These are phyloP conservation scores for Fusarium napiforme DNA, from an alignment of 2,329 filamentous ascomycete species.

Conservation along the genomic window DNA sequence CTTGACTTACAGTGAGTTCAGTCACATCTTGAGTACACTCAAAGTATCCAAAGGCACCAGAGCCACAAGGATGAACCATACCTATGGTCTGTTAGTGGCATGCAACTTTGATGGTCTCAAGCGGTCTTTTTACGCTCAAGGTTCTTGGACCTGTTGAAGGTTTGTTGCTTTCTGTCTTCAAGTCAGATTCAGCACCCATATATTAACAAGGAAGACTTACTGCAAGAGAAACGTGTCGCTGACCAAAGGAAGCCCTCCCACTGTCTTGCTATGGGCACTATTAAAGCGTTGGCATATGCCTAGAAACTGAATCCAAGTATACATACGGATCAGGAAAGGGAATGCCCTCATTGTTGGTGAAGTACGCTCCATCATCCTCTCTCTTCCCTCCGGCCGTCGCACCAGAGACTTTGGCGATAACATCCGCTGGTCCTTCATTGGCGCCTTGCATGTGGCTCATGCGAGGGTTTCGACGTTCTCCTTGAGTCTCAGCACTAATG, in stretches of 20 bases:
- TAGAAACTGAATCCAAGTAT: background rate
- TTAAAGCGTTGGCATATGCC: background rate
- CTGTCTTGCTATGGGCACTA: conserved; percentile 5
- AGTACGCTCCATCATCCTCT: background rate
- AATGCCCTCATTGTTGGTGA: conserved; percentile 3
- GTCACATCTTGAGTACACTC: conserved; percentile 5
- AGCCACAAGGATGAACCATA: conserved; percentile 6
- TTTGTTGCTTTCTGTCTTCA: background rate
- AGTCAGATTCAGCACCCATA: background rate
- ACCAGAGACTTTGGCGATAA: conserved; percentile 8
- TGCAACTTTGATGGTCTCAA: too few species aligned
- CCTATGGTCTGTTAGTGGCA: background rate
- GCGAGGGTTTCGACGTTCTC: background rate
- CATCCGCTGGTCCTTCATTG: conserved; percentile 3
- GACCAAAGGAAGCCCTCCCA: background rate
- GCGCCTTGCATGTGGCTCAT: background rate
- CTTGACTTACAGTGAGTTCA: background rate
- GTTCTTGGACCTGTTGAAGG: conserved; percentile 13
- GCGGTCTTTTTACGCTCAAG: background rate
- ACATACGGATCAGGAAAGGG: conserved; percentile 1
- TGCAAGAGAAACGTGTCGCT: conserved; percentile 7
- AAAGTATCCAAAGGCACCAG: conserved; percentile 8
- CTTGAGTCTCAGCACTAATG: background rate
- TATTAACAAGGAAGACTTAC: background rate
- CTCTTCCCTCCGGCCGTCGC: background rate